Percentiles rank a stretch among this genome's conserved stretches.
phyloP scores from a whole-genome alignment of 208 protist species.

The Trypanosoma cruzi region DNA sequence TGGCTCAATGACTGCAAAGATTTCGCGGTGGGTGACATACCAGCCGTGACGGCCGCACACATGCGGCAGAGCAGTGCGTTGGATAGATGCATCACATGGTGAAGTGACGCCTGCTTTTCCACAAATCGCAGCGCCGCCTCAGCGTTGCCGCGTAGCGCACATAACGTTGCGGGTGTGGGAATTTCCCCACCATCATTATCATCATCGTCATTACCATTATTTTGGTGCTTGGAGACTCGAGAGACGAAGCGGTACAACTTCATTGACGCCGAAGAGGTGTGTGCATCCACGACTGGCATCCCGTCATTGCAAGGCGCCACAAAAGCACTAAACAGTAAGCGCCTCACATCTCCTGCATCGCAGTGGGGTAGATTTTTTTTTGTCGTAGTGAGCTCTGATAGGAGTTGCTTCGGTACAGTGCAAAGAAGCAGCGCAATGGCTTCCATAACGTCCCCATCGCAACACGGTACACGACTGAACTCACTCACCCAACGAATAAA shows the following conservation, averaged over 20 bases:
- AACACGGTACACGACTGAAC: slow-evolving; percentile 27
- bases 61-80: slow-evolving; percentile 14
- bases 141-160: slow-evolving; percentile 8
- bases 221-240: too few species aligned
- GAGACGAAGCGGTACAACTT: neutral
- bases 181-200: neutral
- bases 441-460: slow-evolving; percentile 26
- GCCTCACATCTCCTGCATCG: slow-evolving; percentile 1
- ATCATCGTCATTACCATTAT: slow-evolving; percentile 1
- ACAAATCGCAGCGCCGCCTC: slow-evolving; percentile 17
- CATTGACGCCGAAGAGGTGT: neutral
- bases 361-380: neutral
- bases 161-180: slow-evolving; percentile 2
- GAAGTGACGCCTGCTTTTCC: slow-evolving; percentile 15
- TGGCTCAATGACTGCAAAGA: slow-evolving; percentile 14
- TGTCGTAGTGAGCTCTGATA: neutral
- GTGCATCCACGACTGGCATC: neutral
- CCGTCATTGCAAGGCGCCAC: neutral
- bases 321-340: neutral
- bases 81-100: slow-evolving; percentile 20
- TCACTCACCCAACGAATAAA: slow-evolving; percentile 27
- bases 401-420: slow-evolving; percentile 10
- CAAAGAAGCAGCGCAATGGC: slow-evolving; percentile 16
- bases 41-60: slow-evolving; percentile 16
- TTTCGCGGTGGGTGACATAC: neutral